These are phyloP conservation scores for Penicillium salamii DNA, from an alignment of 495 filamentous ascomycete species.

Conservation along the genomic window DNA sequence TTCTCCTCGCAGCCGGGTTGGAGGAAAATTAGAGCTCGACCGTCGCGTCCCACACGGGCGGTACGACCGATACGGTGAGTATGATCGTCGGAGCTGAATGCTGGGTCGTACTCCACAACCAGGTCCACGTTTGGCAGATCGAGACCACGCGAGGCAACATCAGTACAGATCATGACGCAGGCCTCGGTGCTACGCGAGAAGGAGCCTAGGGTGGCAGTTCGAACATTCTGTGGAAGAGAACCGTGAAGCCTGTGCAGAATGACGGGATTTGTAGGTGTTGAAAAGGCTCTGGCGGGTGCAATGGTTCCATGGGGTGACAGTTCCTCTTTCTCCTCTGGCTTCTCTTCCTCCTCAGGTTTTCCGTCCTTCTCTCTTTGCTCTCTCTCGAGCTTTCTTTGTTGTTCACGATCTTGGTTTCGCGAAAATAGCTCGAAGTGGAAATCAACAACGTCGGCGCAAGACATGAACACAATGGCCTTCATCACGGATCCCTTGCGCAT, in stretches of 20 bases:
- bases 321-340: constrained; percentile 20
- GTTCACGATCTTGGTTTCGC: constrained; percentile 35
- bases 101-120: constrained; percentile 91
- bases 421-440: constrained; percentile 92
- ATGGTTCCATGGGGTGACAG: constrained; percentile 48
- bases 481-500: constrained; percentile 81
- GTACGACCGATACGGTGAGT: constrained; percentile 93
- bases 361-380: constrained; percentile 22
- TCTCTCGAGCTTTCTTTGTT: constrained; percentile 18
- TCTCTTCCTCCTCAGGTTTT: constrained; percentile 19
- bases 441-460: constrained; percentile 93
- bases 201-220: constrained; percentile 76
- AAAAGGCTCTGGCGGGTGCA: constrained; percentile 47
- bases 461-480: constrained; percentile 95
- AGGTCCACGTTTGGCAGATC: constrained; percentile 93
- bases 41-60: constrained; percentile 83
- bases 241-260: constrained; percentile 87
- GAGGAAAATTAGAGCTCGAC: constrained; percentile 85
- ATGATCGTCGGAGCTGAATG: constrained; percentile 88
- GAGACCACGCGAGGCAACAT: constrained; percentile 90
- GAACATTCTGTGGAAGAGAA: constrained; percentile 82
- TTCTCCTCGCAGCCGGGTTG: constrained; percentile 87
- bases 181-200: constrained; percentile 65
- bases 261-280: constrained; percentile 53
- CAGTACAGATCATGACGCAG: constrained; percentile 83